Conservation (phyloP, 1,284 basidiomycete genomes). For the Fomes fomentarius region DNA sequence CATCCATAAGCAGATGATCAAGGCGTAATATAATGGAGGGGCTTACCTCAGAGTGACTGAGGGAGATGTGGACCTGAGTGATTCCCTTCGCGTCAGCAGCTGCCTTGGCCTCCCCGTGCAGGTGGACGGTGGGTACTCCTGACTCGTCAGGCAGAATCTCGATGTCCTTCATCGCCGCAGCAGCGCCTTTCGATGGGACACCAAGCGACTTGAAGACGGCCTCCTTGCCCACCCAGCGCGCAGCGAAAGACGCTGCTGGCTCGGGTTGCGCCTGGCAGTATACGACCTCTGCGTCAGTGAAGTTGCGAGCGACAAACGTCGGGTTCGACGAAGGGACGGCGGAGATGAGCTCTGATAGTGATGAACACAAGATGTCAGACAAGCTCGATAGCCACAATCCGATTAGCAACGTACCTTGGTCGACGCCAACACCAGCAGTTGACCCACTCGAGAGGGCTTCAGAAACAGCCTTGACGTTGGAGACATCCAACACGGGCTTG, state of each 20-base stretch:
- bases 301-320: conserved; percentile 92
- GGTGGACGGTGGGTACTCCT: conserved; percentile 74
- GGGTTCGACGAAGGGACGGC: conserved; percentile 89
- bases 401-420: conserved; percentile 61
- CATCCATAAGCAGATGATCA: too few species aligned
- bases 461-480: conserved; percentile 70
- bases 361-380: conserved; percentile 28
- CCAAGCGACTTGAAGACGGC: conserved; percentile 98
- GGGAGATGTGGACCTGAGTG: conserved; percentile 78
- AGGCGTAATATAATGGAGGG: too few species aligned
- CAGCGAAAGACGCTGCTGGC: conserved; percentile 89
- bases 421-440: conserved; percentile 80
- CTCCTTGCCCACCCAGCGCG: conserved; percentile 97
- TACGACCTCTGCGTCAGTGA: conserved; percentile 85
- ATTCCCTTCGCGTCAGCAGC: conserved; percentile 80
- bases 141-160: conserved; percentile 84
- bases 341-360: conserved; percentile 88
- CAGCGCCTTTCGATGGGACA: conserved; percentile 89
- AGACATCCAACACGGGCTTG: conserved; percentile 54
- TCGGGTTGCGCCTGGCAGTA: conserved; percentile 93
- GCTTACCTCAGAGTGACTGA: conserved; percentile 90
- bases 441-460: conserved; percentile 52
- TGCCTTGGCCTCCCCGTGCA: conserved; percentile 83
- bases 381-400: conserved; percentile 4
- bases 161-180: conserved; percentile 93